These are phyloP conservation scores for Ettlia oleoabundans DNA, from an alignment of 139 green algal species.

Conservation along the genomic window DNA sequence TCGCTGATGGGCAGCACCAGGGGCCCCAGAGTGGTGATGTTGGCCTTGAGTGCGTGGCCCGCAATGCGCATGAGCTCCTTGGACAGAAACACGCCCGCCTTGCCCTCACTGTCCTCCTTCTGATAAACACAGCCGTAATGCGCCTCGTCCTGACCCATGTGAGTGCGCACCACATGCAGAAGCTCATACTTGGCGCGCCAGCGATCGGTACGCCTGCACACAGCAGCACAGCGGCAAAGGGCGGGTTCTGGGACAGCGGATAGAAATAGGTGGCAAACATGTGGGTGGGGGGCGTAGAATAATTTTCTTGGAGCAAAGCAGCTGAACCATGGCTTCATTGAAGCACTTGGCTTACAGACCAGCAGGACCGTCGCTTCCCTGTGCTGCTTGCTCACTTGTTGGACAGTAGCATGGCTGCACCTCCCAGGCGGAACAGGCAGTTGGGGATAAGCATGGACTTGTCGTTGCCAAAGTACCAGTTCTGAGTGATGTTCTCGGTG, in stretches of 20 bases:
- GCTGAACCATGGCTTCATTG: no score
- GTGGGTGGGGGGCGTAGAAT: background rate
- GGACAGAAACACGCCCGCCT: slow-evolving; percentile 80
- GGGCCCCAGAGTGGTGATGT: slow-evolving; percentile 97
- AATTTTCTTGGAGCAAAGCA: no score
- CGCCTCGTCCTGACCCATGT: slow-evolving; percentile 90
- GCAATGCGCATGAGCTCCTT: slow-evolving; percentile 96
- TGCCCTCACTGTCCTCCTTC: slow-evolving; percentile 72
- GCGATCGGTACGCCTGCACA: slow-evolving; percentile 55
- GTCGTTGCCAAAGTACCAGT: slow-evolving; percentile 94
- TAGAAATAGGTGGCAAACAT: background rate
- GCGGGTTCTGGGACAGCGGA: background rate
- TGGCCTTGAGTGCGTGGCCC: slow-evolving; percentile 84
- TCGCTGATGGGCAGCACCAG: slow-evolving; percentile 94
- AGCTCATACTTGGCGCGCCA: slow-evolving; percentile 89
- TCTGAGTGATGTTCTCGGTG: slow-evolving; percentile 99
- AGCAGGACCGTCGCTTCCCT: no score
- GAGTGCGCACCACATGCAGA: slow-evolving; percentile 87
- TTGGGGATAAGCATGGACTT: slow-evolving; percentile 98
- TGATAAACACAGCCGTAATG: slow-evolving; percentile 90
- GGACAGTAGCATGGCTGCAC: slow-evolving; percentile 91
- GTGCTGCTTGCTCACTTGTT: slow-evolving; percentile 69
- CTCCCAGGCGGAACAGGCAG: slow-evolving; percentile 95
- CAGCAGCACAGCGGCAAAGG: background rate
- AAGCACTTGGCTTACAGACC: no score